Conservation (phyloP, 495 filamentous ascomycete species). For the Chaetomidium leptoderma region DNA sequence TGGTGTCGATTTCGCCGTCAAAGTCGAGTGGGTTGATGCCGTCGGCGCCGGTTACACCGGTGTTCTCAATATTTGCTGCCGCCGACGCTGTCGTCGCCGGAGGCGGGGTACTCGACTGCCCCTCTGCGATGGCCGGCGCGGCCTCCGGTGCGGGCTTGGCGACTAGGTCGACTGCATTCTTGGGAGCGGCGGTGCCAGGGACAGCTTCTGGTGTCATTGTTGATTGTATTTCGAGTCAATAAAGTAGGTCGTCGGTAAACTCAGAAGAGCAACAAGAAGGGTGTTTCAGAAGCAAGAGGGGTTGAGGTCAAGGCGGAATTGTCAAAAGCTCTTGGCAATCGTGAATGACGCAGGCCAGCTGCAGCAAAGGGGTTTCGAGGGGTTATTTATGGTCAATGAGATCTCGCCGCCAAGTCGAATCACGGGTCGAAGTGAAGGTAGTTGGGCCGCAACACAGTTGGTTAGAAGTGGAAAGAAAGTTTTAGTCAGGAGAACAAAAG, state of each 20-base stretch:
- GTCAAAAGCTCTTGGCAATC: background rate
- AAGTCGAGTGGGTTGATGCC: slow-evolving; percentile 38
- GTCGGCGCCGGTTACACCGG: slow-evolving; percentile 8
- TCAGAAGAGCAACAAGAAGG: background rate
- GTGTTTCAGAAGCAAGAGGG: too few relatives aligned
- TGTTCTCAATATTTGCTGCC: background rate
- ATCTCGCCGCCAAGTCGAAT: too few relatives aligned
- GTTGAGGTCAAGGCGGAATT: background rate
- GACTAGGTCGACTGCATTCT: background rate
- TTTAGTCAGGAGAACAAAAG: background rate
- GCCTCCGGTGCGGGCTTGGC: background rate
- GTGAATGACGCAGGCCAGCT: background rate
- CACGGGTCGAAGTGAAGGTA: background rate
- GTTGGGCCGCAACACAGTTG: background rate
- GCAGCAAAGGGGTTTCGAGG: background rate
- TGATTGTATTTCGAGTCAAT: background rate
- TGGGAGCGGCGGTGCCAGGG: background rate
- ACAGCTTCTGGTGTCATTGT: slow-evolving; percentile 7
- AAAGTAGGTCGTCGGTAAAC: background rate
- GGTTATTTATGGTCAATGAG: background rate
- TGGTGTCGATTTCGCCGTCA: slow-evolving; percentile 43
- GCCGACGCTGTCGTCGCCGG: background rate
- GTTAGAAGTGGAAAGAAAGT: background rate
- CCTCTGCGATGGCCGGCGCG: background rate
- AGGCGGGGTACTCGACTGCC: slow-evolving; percentile 1